Evolutionary conservation across 2,329 filamentous ascomycete genomes (phyloP).

Genomic region (Lachnellula arida): DNA sequence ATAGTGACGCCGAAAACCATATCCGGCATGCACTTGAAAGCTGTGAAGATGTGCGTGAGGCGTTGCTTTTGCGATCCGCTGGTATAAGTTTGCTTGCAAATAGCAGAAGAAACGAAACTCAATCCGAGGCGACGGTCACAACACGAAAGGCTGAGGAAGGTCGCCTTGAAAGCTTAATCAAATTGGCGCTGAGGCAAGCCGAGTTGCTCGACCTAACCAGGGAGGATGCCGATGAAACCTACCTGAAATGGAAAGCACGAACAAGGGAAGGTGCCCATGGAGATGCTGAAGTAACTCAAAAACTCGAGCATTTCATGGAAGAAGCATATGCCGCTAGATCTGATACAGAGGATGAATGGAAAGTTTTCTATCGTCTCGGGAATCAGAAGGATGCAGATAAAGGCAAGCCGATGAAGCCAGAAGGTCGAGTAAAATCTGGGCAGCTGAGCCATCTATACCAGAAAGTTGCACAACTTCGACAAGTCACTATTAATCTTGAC

Average conservation of each 20-base stretch:
- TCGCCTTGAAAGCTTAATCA: neutral
- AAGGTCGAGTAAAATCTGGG: neutral
- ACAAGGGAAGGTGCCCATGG: conserved; percentile 1
- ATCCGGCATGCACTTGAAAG: neutral
- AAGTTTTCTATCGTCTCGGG: conserved; percentile 22
- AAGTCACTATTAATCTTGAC: neutral
- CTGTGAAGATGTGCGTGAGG: neutral
- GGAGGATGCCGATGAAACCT: conserved; percentile 1
- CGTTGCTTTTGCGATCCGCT: neutral
- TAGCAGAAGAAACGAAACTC: neutral
- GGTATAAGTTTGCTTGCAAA: neutral
- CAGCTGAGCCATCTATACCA: neutral
- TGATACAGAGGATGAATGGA: conserved; percentile 28
- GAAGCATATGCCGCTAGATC: conserved; percentile 15
- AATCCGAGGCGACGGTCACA: neutral
- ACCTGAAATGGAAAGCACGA: conserved; percentile 2
- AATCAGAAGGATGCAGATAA: neutral
- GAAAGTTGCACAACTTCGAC: neutral
- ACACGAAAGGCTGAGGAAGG: neutral
- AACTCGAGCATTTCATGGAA: neutral
- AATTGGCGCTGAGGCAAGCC: neutral
- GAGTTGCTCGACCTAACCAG: neutral
- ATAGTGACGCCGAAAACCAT: conserved; percentile 2
- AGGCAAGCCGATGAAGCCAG: neutral
- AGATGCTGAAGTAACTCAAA: conserved; percentile 3